phyloP scores from a whole-genome alignment of 345 rosid genomes.

The Eucalyptus tenuipes region DNA sequence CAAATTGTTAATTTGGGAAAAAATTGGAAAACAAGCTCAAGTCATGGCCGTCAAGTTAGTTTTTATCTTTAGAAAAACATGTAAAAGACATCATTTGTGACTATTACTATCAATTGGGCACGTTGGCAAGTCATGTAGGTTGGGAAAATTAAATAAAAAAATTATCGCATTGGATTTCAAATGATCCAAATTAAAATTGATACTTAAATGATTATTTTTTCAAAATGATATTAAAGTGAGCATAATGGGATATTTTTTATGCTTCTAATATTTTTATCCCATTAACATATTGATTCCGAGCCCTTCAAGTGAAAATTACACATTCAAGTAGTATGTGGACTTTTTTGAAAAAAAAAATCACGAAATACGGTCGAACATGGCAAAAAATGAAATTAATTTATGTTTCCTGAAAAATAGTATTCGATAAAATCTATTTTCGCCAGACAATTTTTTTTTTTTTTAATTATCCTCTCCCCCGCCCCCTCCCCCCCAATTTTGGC shows the following conservation, averaged over 20 bases:
- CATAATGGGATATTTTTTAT: rapidly evolving
- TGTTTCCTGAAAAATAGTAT: too few relatives aligned
- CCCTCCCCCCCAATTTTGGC: rapidly evolving
- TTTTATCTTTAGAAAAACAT: not conserved
- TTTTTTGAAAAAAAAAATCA: not conserved
- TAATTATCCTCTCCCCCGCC: not conserved
- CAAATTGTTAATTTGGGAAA: not conserved
- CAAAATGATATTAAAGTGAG: rapidly evolving
- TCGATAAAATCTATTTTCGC: rapidly evolving
- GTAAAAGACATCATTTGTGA: not conserved
- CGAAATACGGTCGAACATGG: rapidly evolving
- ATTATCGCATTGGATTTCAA: not conserved
- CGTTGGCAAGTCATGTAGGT: rapidly evolving
- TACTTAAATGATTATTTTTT: rapidly evolving
- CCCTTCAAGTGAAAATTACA: not conserved
- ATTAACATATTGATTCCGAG: rapidly evolving
- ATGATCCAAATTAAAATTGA: rapidly evolving
- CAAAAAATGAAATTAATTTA: not conserved
- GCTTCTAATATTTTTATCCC: not conserved
- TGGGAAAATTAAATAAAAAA: rapidly evolving
- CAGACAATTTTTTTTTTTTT: rapidly evolving
- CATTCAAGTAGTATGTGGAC: rapidly evolving
- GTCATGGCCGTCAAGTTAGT: not conserved
- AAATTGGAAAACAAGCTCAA: not conserved
- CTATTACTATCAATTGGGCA: too few relatives aligned